Conservation (phyloP, 2,329 filamentous ascomycete genomes). For the Blumeriella jaapii region DNA sequence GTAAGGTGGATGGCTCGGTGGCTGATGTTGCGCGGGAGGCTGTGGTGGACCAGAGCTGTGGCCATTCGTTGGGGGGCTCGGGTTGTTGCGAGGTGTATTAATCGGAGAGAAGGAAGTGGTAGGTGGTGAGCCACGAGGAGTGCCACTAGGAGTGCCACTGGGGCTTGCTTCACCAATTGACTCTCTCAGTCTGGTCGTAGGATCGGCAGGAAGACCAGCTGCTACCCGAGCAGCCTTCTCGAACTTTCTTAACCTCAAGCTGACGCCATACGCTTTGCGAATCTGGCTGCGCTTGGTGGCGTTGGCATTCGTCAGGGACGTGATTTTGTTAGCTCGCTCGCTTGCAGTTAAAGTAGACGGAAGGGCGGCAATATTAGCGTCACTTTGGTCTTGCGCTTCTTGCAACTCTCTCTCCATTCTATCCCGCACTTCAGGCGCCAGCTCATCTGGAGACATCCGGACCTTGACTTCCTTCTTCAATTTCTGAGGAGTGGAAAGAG, state of each 20-base stretch:
- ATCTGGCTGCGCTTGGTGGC: constrained; percentile 23
- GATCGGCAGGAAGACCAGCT: constrained; percentile 3
- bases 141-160: not conserved
- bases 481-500: not conserved
- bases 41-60: not conserved
- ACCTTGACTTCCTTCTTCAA: constrained; percentile 4
- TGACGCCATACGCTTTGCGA: constrained; percentile 21
- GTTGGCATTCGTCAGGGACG: constrained; percentile 20
- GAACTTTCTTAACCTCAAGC: constrained; percentile 20
- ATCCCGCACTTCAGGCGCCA: constrained; percentile 13
- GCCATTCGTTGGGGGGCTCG: not conserved
- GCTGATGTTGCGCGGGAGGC: too few relatives aligned
- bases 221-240: constrained; percentile 17
- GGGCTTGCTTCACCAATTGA: not conserved
- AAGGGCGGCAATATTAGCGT: constrained; percentile 7
- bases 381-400: constrained; percentile 12
- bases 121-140: constrained; percentile 1
- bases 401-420: constrained; percentile 16
- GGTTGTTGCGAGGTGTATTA: constrained; percentile 1
- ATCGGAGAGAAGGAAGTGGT: constrained; percentile 6
- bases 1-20: too few relatives aligned
- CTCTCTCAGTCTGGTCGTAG: not conserved
- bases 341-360: constrained; percentile 1
- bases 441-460: constrained; percentile 16
- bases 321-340: constrained; percentile 8